Evolutionary conservation across 148 eudicot species (phyloP).

Genomic region (Rhododendron vialii): DNA sequence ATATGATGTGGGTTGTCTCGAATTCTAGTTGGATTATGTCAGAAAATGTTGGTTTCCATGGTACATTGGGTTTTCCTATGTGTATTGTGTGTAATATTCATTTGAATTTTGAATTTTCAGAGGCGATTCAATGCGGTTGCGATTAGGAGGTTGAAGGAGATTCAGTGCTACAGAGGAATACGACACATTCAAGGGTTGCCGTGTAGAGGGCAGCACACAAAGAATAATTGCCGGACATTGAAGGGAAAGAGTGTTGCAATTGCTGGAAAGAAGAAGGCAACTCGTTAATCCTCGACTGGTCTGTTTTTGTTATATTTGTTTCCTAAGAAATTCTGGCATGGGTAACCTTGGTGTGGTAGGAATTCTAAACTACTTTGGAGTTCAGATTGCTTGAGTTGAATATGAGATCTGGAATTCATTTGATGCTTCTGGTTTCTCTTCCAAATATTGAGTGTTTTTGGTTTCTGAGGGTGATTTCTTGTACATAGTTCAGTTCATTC

Average conservation of each 20-base stretch:
- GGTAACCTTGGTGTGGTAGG: neutral
- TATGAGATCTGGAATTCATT: neutral
- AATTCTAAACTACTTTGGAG: neutral
- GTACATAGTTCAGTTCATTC: neutral
- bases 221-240: slow-evolving; percentile 60
- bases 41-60: neutral
- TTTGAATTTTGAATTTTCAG: slow-evolving; percentile 24
- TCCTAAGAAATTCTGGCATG: neutral
- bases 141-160: slow-evolving; percentile 59
- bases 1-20: neutral
- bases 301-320: neutral
- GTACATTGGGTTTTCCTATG: neutral
- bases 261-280: slow-evolving; percentile 69
- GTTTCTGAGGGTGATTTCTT: neutral
- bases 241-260: slow-evolving; percentile 48
- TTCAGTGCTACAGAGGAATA: slow-evolving; percentile 60
- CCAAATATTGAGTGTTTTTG: neutral
- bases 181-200: slow-evolving; percentile 57
- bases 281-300: slow-evolving; percentile 18
- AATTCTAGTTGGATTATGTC: neutral
- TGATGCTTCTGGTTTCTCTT: neutral
- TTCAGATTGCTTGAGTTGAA: neutral
- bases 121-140: slow-evolving; percentile 54
- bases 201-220: slow-evolving; percentile 58
- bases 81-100: neutral